A percentile compares a stretch with the other conserved stretches of the same genome.
phyloP scores from a whole-genome alignment of 306 rosid species.

The Acacia acuminata region DNA sequence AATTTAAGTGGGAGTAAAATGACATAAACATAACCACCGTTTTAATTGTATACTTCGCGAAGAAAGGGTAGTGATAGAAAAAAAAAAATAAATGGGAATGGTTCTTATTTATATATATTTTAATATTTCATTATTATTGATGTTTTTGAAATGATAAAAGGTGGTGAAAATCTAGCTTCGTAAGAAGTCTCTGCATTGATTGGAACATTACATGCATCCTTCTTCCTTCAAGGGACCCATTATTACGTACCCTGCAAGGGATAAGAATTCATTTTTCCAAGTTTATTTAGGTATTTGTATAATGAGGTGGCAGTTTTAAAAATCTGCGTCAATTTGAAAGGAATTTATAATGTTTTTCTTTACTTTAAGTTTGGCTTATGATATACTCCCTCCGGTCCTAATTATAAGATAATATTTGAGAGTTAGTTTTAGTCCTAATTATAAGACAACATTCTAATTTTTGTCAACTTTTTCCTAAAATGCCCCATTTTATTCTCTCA shows the following conservation, averaged over 20 bases:
- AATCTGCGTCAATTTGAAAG: neutral
- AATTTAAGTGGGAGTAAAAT: neutral
- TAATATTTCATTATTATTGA: neutral
- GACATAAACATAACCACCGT: neutral
- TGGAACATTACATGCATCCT: conserved; percentile 23
- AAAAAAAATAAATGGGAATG: neutral
- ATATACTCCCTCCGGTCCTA: too few relatives aligned
- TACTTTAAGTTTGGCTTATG: neutral
- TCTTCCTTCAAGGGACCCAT: conserved; percentile 19
- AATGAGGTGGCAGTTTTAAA: neutral
- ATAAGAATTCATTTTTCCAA: neutral
- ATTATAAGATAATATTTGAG: too few relatives aligned
- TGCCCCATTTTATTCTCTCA: too few relatives aligned
- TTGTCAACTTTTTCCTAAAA: too few relatives aligned
- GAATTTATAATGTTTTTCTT: neutral
- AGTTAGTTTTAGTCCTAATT: too few relatives aligned
- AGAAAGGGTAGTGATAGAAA: neutral
- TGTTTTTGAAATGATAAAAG: neutral
- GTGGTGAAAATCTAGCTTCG: neutral
- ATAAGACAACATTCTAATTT: too few relatives aligned
- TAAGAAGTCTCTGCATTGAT: neutral
- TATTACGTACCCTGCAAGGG: conserved; percentile 1
- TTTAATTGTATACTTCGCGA: neutral
- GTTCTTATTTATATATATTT: neutral
- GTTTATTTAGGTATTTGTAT: neutral